Conservation (phyloP, 1,284 basidiomycete genomes). For the Irpex rosettiformis region DNA sequence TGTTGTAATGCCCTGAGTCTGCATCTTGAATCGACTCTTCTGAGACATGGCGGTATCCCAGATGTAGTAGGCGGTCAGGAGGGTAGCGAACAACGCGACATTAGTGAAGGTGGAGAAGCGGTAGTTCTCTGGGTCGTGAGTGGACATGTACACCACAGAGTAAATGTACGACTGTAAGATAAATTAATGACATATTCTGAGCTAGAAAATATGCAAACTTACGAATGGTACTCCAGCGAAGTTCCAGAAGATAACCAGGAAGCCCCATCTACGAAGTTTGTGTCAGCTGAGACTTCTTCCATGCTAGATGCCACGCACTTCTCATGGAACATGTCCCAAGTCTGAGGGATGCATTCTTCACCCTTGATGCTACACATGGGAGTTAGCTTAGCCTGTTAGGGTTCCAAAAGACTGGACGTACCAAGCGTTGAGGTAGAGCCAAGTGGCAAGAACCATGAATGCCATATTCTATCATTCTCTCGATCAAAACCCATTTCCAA, state of each 20-base stretch:
- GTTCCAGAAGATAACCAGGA: constrained; percentile 98
- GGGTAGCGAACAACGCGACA: constrained; percentile 67
- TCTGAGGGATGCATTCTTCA: constrained; percentile 98
- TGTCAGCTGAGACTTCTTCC: constrained; percentile 9
- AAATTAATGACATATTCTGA: constrained; percentile 9
- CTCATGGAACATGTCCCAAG: constrained; percentile 99
- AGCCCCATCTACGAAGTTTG: constrained; percentile 60
- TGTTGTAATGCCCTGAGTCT: constrained; percentile 84
- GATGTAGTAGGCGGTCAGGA: constrained; percentile 84
- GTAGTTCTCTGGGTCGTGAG: constrained; percentile 88
- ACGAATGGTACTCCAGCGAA: constrained; percentile 90
- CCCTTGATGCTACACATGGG: constrained; percentile 60
- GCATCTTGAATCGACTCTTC: constrained; percentile 98
- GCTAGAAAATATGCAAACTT: constrained; percentile 27
- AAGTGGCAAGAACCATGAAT: constrained; percentile 95
- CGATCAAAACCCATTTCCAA: not conserved
- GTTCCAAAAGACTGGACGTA: constrained; percentile 27
- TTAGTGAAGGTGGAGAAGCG: constrained; percentile 80
- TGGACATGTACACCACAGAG: constrained; percentile 97
- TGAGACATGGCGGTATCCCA: constrained; percentile 97
- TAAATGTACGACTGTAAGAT: constrained; percentile 88
- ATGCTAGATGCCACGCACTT: constrained; percentile 50
- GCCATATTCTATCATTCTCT: constrained; percentile 78
- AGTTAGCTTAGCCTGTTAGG: constrained; percentile 3
- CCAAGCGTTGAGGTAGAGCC: constrained; percentile 97